Conservation (phyloP, 371 early-diverging fungal species). For the Lichtheimia ornata region DNA sequence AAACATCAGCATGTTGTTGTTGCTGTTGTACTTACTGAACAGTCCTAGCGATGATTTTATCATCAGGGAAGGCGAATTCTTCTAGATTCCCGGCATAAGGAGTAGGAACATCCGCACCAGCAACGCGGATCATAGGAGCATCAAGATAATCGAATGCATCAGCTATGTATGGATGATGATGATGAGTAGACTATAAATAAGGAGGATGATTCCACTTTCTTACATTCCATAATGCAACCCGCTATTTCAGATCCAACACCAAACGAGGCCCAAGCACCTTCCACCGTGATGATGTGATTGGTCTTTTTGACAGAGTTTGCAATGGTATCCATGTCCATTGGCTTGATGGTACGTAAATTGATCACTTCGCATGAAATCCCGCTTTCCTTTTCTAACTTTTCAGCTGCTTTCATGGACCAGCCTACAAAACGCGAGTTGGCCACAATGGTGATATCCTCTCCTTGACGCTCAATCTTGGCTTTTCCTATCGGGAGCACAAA, state of each 20-base stretch:
- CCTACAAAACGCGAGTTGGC: constrained; percentile 94
- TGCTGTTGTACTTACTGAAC: constrained; percentile 30
- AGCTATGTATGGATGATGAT: constrained; percentile 22
- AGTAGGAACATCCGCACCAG: constrained; percentile 98
- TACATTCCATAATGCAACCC: constrained; percentile 92
- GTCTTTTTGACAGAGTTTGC: constrained; percentile 96
- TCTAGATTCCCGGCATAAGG: constrained; percentile 99
- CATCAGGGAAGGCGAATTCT: constrained; percentile 85
- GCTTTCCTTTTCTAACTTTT: constrained; percentile 74
- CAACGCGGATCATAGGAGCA: constrained; percentile 92
- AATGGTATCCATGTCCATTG: constrained; percentile 95
- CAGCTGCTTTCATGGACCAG: constrained; percentile 90
- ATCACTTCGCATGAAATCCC: constrained; percentile 93
- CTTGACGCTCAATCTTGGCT: constrained; percentile 94
- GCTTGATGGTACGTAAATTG: constrained; percentile 98
- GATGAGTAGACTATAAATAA: background rate
- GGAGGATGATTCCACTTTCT: constrained; percentile 3
- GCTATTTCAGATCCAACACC: constrained; percentile 98
- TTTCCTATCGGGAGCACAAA: constrained; percentile 95
- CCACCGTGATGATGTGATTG: constrained; percentile 96
- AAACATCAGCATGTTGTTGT: too few species aligned
- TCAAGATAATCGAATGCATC: constrained; percentile 97
- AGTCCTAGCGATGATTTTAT: constrained; percentile 80
- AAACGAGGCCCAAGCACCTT: constrained; percentile 97
- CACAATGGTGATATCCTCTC: constrained; percentile 93